Evolutionary conservation across 805 yeast species (phyloP), one percentile per base, ranked within the genome.

Genomic region (Candida xyloterini): DNA sequence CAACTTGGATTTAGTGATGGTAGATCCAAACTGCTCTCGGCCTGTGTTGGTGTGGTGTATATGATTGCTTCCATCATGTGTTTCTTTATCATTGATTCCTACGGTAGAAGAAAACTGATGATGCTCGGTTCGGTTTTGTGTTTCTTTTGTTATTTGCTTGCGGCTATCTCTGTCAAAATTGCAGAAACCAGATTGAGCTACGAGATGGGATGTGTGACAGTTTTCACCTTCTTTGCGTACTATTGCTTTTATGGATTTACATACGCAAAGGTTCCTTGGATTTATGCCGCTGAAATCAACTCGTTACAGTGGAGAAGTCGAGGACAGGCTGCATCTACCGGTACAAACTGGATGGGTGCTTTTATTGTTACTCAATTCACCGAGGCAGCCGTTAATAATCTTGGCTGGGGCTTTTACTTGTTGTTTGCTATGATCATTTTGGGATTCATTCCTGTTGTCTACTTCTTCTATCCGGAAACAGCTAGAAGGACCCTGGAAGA

Each of bases 401-500:
- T 77, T 57, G 67, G 73, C 38, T 79, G 83, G 74, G 83, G 80
- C 44, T 73, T 81, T 42, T 84, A 81, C 63, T 59, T 81, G 33
- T 74, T 84, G 60, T 84, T 84, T 59, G 85, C 85, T 7, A 58
- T 66, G 15, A 69, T 82, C 45, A 81, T 81, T 65, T 69, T 73
- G 52, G 46, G 67, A 33, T 81, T 78, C 66, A 58, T 76, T 33
- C 85, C 86, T 20, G 62, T 80, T 40, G 77, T 77, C 46, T 79
- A 65, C 71, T 72, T 80, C 63, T 75, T 72, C 61, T 83, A 79
- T 59, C 90, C 90, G 26, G 90, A 83, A 64, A 81, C 88, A 25
- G 76, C 82, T 15, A 86, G 87, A 33, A 73, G 86, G 57, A 69
- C 82, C 16, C 71, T 83, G 60, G 89, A 82, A 62, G 86, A 81